A percentile compares a stretch with the other conserved stretches of the same genome.
These are phyloP conservation scores for Hypocreales sp. DNA, from an alignment of 2,329 filamentous ascomycete species.

Conservation along the genomic window DNA sequence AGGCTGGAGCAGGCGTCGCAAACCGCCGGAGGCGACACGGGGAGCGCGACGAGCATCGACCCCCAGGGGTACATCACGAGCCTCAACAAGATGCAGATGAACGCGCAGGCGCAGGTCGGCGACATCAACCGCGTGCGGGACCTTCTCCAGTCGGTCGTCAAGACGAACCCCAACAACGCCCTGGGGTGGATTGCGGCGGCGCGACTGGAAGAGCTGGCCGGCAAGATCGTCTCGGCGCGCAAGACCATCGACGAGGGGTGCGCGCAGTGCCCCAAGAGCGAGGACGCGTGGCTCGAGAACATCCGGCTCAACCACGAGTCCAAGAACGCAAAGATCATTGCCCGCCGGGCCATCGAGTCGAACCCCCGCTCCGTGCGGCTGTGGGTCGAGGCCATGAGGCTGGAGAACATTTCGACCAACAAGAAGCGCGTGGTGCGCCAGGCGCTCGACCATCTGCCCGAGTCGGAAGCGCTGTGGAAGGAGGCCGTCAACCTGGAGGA, in stretches of 20 bases:
- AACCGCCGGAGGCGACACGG: conserved; percentile 49
- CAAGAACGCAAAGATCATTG: conserved; percentile 90
- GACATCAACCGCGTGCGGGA: conserved; percentile 90
- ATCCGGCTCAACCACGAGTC: conserved; percentile 76
- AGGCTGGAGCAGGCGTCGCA: conserved; percentile 78
- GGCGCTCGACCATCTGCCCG: conserved; percentile 81
- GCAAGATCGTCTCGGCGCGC: conserved; percentile 77
- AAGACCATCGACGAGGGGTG: conserved; percentile 81
- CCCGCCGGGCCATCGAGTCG: conserved; percentile 79
- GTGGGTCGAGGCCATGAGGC: conserved; percentile 90
- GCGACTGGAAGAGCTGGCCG: conserved; percentile 80
- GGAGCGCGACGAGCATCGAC: conserved; percentile 82
- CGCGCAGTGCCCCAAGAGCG: conserved; percentile 80
- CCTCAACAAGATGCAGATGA: conserved; percentile 65
- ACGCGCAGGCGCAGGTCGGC: conserved; percentile 69
- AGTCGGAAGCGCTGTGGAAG: conserved; percentile 96
- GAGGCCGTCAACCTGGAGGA: conserved; percentile 93
- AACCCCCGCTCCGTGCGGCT: conserved; percentile 78
- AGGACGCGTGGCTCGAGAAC: conserved; percentile 92
- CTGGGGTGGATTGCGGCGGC: conserved; percentile 94
- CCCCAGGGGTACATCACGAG: conserved; percentile 93
- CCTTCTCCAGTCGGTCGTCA: conserved; percentile 90
- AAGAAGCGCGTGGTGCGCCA: conserved; percentile 89
- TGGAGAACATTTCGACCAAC: conserved; percentile 67
- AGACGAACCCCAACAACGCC: conserved; percentile 88